Percentiles rank a stretch among this genome's conserved stretches.
Evolutionary conservation across 2,329 filamentous ascomycete genomes (phyloP).

Genomic region (Coniochaeta ligniaria): DNA sequence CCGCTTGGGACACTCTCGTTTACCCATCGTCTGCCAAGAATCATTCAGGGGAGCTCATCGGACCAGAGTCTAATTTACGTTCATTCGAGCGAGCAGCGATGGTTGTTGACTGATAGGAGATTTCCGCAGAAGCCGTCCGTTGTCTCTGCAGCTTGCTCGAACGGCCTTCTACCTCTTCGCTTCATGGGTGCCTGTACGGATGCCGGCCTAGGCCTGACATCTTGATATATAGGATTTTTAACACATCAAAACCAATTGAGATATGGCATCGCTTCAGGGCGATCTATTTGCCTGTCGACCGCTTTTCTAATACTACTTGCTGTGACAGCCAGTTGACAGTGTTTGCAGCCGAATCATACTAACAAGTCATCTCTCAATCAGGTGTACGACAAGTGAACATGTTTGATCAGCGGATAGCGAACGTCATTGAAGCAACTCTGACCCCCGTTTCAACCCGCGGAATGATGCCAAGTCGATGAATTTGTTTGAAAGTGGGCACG

Average conservation of each 20-base stretch:
- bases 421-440: background rate
- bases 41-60: slow-evolving; percentile 16
- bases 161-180: background rate
- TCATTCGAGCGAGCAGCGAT: slow-evolving; percentile 21
- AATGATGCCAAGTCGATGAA: background rate
- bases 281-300: slow-evolving; percentile 2
- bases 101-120: background rate
- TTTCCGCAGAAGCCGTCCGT: background rate
- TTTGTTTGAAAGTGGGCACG: background rate
- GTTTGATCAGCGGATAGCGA: background rate
- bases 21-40: slow-evolving; percentile 1
- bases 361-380: background rate
- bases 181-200: background rate
- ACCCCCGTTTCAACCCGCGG: no score
- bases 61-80: slow-evolving; percentile 16
- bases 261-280: slow-evolving; percentile 2
- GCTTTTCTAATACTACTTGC: background rate
- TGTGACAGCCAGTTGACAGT: background rate
- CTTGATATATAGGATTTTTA: background rate
- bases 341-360: background rate
- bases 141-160: background rate
- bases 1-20: background rate
- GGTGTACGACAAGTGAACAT: no score
- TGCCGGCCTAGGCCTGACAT: background rate
- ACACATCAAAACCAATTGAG: background rate